A percentile compares a stretch with the other conserved stretches of the same genome.
Evolutionary conservation across 2,329 filamentous ascomycete genomes (phyloP).

Genomic region (Penicillium sp.): DNA sequence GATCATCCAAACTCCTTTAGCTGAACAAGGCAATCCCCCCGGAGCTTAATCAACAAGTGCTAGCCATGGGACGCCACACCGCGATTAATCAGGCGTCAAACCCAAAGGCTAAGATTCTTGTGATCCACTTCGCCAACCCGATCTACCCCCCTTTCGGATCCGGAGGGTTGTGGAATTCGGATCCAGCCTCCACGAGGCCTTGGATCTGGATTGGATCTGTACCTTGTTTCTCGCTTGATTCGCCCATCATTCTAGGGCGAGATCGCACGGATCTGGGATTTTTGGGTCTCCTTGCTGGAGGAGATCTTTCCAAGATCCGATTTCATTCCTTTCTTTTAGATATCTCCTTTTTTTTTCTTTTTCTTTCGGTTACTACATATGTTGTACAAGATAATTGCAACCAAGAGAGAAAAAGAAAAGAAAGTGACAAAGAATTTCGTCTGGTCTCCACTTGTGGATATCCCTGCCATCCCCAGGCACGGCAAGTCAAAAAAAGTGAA

Average conservation of each 20-base stretch:
- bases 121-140: constrained; percentile 6
- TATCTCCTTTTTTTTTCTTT: neutral
- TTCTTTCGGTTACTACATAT: neutral
- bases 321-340: neutral
- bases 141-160: constrained; percentile 5
- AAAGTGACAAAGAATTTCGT: neutral
- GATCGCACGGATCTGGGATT: constrained; percentile 2
- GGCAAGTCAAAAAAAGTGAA: neutral
- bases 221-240: constrained; percentile 3
- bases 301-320: neutral
- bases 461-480: constrained; percentile 3
- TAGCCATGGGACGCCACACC: constrained; percentile 7
- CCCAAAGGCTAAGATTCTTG: constrained; percentile 2
- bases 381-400: neutral
- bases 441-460: neutral
- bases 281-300: constrained; percentile 1
- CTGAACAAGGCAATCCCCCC: constrained; percentile 10
- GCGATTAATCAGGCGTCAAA: constrained; percentile 6
- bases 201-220: constrained; percentile 12
- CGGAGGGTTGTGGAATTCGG: constrained; percentile 4
- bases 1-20: neutral
- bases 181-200: constrained; percentile 16
- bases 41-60: constrained; percentile 3
- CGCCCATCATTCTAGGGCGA: constrained; percentile 16
- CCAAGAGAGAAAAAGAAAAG: neutral